phyloP scores from a whole-genome alignment of 163 green algal genomes.

The Scenedesmus sp. region DNA sequence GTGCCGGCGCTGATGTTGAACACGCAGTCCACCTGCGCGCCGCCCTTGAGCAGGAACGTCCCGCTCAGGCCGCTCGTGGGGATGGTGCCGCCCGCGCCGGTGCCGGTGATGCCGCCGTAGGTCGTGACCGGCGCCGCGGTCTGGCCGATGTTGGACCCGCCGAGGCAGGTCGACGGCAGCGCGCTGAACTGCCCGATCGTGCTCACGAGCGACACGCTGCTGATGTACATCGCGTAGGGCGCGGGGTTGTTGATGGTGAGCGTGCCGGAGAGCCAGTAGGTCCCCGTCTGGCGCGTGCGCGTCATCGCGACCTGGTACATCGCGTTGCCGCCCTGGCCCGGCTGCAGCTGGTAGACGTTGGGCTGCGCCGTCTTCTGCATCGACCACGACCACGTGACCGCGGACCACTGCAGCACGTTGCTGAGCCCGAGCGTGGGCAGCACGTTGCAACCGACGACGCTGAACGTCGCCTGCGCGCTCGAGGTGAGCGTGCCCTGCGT shows the following conservation, averaged over 20 bases:
- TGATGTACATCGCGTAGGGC: conserved; percentile 16
- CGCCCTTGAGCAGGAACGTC: conserved; percentile 2
- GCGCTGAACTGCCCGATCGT: neutral
- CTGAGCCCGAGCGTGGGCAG: conserved; percentile 7
- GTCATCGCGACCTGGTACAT: conserved; percentile 23
- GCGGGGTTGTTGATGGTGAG: conserved; percentile 14
- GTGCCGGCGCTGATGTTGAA: conserved; percentile 21
- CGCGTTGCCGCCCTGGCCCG: conserved; percentile 2
- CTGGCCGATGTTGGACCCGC: conserved; percentile 5
- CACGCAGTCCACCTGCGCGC: conserved; percentile 12
- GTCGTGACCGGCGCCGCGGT: too few species aligned
- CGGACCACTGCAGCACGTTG: conserved; percentile 18
- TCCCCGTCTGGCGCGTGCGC: neutral
- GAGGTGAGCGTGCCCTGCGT: conserved; percentile 1
- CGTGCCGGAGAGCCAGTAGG: conserved; percentile 28
- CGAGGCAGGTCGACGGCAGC: conserved; percentile 22
- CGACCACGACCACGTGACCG: conserved; percentile 24
- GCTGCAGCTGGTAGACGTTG: conserved; percentile 19
- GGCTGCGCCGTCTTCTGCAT: conserved; percentile 14
- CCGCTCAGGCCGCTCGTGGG: neutral
- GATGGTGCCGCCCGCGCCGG: neutral
- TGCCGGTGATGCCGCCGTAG: neutral
- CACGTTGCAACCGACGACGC: conserved; percentile 34
- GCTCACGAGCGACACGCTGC: neutral
- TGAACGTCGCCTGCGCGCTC: conserved; percentile 7